Base-by-base conservation (phyloP, 2,329 filamentous ascomycete genomes). In the Colletotrichum acutatum region DNA sequence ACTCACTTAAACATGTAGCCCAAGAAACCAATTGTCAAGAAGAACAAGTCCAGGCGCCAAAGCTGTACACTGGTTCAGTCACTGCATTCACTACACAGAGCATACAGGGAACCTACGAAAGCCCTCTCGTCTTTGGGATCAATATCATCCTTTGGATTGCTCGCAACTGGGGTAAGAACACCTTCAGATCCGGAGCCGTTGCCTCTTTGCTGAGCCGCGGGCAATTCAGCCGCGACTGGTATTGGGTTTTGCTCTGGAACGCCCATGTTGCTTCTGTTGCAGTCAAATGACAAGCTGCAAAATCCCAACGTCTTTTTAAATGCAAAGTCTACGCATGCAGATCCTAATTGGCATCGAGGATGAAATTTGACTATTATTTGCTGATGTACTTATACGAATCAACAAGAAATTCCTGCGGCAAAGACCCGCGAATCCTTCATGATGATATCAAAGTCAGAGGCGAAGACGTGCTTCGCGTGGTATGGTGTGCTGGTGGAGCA, bases 1-100 rank as follows among this genome's bases (percentile, higher is more conserved):
- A 28, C 49, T 14, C 34, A 72, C 42, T 72, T 72, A 19, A 72
- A 72, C 65, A 72, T 68, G 30, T 72, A 72, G 3, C 69, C 69
- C 37, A 68, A 28, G 1, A 72, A 68, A 2, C 69, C 65, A 14
- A 68, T 72, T 3, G 65, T 58, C 11, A 72, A 52, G 11, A 72
- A 68, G 30, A 72, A 63, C 52, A 72, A 8, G 32, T 72, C 69
- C 1, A 72, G 65, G 11, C 69, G 69, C 69, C 65, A 68, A 11
- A 68, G 24, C 66, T 68, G 6, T 14, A 14, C 11, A 14, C 4
- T 22, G 8, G 7, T 6, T 67, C 3, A 67, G 28, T 26, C 16
- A 14, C 7, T 5, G 14, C 30, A 26, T 0, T 1, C 9, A 5
- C 4, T 16, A 19, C 2, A n/a, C 2, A 5, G 7, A 19, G 7